Evolutionary conservation across 1,284 basidiomycete genomes (phyloP).

Genomic region (Puccinia coronata): DNA sequence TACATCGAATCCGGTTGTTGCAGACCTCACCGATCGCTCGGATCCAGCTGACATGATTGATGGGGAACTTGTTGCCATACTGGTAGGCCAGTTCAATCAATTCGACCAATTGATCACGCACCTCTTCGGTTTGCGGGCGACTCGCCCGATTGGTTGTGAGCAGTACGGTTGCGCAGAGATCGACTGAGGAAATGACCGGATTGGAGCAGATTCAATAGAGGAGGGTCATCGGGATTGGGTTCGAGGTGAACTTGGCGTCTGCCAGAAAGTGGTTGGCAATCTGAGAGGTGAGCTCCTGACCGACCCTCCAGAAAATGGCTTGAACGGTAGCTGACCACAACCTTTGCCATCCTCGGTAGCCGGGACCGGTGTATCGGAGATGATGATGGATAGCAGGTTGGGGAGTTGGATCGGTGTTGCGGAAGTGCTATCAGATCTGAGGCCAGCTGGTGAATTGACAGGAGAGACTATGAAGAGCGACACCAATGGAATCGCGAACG

Average conservation of each 20-base stretch:
- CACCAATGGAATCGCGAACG: constrained; percentile 45
- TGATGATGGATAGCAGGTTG: constrained; percentile 75
- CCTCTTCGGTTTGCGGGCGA: constrained; percentile 22
- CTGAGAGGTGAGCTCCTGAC: constrained; percentile 36
- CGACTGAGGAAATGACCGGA: constrained; percentile 33
- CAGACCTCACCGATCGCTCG: constrained; percentile 36
- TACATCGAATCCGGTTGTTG: constrained; percentile 43
- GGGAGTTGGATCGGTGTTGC: constrained; percentile 72
- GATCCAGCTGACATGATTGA: constrained; percentile 46
- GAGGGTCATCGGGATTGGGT: constrained; percentile 22
- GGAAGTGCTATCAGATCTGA: constrained; percentile 70
- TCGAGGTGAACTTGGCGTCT: constrained; percentile 36
- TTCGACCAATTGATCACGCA: constrained; percentile 20
- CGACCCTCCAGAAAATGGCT: constrained; percentile 43
- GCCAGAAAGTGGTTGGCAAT: constrained; percentile 44
- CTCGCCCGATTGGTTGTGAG: constrained; percentile 16
- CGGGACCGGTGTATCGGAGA: constrained; percentile 66
- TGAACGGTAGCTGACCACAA: constrained; percentile 47
- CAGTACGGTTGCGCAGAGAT: constrained; percentile 42
- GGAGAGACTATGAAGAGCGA: constrained; percentile 48
- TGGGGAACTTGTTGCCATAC: constrained; percentile 38
- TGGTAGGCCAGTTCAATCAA: constrained; percentile 34
- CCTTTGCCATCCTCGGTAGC: neutral
- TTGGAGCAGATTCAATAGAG: constrained; percentile 48
- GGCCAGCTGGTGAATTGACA: constrained; percentile 46